Percentiles rank a stretch among this genome's conserved stretches.
These are phyloP conservation scores for Tylopilus sp. DNA, from an alignment of 768 basidiomycete species.

Conservation along the genomic window DNA sequence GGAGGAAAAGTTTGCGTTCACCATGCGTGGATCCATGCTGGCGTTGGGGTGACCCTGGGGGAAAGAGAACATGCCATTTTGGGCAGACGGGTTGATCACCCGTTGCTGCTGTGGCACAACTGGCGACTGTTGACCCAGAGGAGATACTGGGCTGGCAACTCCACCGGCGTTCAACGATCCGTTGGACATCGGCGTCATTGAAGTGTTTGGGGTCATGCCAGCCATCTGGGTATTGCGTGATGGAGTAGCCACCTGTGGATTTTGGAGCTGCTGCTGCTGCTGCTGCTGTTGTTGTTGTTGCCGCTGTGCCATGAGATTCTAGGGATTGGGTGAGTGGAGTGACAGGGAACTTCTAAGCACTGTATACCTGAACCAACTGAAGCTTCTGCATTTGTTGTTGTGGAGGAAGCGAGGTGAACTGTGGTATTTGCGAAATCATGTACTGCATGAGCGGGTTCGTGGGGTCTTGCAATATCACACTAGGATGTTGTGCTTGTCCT, in stretches of 20 bases:
- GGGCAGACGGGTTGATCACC: conserved; percentile 25
- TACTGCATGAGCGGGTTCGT: conserved; percentile 57
- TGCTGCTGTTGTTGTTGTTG: conserved; percentile 34
- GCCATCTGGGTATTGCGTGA: conserved; percentile 30
- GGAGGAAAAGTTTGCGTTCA: conserved; percentile 23
- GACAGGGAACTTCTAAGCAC: background rate
- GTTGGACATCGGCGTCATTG: conserved; percentile 26
- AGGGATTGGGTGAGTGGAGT: conserved; percentile 6
- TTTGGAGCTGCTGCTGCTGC: conserved; percentile 33
- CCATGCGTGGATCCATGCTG: conserved; percentile 32
- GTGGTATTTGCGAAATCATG: conserved; percentile 48
- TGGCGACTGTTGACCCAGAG: conserved; percentile 27
- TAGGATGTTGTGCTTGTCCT: conserved; percentile 41
- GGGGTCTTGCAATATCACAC: conserved; percentile 50
- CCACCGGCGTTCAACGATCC: conserved; percentile 21
- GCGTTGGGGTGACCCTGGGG: conserved; percentile 21
- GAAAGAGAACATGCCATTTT: conserved; percentile 33
- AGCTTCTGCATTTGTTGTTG: conserved; percentile 61
- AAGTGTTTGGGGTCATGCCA: conserved; percentile 27
- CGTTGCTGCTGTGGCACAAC: conserved; percentile 29
- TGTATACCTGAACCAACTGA: conserved; percentile 47
- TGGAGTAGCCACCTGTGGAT: conserved; percentile 18
- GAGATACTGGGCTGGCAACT: conserved; percentile 29
- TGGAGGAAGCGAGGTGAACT: conserved; percentile 48
- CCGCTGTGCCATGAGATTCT: conserved; percentile 21